Percentiles rank a stretch among this genome's conserved stretches.
Evolutionary conservation across 768 basidiomycete species (phyloP).

Genomic region (Phlegmacium glaucopus): DNA sequence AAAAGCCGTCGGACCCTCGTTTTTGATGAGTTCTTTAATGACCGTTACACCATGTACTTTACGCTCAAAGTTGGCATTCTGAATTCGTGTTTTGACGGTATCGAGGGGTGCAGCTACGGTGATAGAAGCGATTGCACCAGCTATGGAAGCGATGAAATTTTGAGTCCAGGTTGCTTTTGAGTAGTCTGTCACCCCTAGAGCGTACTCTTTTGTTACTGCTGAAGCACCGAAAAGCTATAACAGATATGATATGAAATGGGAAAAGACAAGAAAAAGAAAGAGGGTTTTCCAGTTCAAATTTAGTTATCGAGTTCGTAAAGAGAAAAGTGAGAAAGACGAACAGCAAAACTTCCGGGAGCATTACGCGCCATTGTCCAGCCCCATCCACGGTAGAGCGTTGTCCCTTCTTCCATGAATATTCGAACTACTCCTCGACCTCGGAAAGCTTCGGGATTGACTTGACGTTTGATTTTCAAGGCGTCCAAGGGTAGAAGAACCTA

Average conservation of each 20-base stretch:
- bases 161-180: slow-evolving; percentile 94
- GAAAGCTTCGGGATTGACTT: slow-evolving; percentile 98
- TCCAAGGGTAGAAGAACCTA: slow-evolving; percentile 94
- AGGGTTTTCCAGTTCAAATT: too few species aligned
- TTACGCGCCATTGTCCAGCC: slow-evolving; percentile 99
- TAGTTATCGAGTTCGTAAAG: not conserved
- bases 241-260: too few species aligned
- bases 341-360: slow-evolving; percentile 93
- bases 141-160: slow-evolving; percentile 95
- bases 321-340: slow-evolving; percentile 36
- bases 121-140: slow-evolving; percentile 93
- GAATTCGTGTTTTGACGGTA: slow-evolving; percentile 95
- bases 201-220: slow-evolving; percentile 90
- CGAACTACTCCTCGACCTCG: slow-evolving; percentile 87
- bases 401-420: slow-evolving; percentile 90
- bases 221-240: slow-evolving; percentile 97
- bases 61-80: slow-evolving; percentile 95
- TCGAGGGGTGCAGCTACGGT: slow-evolving; percentile 96
- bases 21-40: slow-evolving; percentile 78
- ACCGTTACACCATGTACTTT: slow-evolving; percentile 80
- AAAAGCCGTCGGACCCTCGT: slow-evolving; percentile 81
- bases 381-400: slow-evolving; percentile 93
- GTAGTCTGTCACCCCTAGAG: slow-evolving; percentile 87
- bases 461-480: slow-evolving; percentile 96
- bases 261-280: not conserved